Percentiles rank a stretch among this genome's conserved stretches.
These are phyloP conservation scores for Ophiostoma montium DNA, from an alignment of 2,329 filamentous ascomycete genomes.

Conservation along the genomic window DNA sequence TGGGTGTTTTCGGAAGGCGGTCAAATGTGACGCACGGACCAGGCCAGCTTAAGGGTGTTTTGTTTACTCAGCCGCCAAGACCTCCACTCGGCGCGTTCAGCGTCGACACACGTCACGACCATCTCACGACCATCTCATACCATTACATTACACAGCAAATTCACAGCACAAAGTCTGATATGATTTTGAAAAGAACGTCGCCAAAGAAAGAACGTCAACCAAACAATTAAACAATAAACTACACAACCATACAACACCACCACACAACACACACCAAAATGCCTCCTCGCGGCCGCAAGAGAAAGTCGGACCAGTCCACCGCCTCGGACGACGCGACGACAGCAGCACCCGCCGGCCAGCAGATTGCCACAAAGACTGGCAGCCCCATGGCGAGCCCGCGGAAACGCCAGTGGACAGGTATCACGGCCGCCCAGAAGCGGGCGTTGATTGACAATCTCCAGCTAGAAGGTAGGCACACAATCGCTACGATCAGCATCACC, in stretches of 20 bases:
- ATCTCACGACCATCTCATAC: no score
- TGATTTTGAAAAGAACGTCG: no score
- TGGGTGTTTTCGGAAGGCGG: slow-evolving; percentile 7
- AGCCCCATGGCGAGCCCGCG: slow-evolving; percentile 40
- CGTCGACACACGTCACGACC: no score
- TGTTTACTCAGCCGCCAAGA: slow-evolving; percentile 12
- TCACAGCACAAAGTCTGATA: no score
- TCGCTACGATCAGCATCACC: not conserved
- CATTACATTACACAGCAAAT: no score
- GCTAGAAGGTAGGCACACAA: slow-evolving; percentile 51
- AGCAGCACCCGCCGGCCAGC: slow-evolving; percentile 12
- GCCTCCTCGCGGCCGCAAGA: slow-evolving; percentile 33
- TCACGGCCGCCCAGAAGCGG: slow-evolving; percentile 65
- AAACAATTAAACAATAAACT: not conserved
- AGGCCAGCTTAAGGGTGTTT: slow-evolving; percentile 4
- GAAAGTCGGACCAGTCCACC: slow-evolving; percentile 26
- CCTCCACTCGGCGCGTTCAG: no score
- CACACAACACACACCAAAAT: slow-evolving; percentile 17
- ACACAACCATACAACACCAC: not conserved
- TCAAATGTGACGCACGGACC: slow-evolving; percentile 10
- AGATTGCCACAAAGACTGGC: slow-evolving; percentile 21
- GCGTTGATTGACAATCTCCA: slow-evolving; percentile 80
- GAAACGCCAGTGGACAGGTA: slow-evolving; percentile 44
- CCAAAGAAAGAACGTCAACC: not conserved
- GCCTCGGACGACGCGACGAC: slow-evolving; percentile 15